Base-by-base conservation (phyloP, 2,329 filamentous ascomycete genomes). In the Stylonectria norvegica region DNA sequence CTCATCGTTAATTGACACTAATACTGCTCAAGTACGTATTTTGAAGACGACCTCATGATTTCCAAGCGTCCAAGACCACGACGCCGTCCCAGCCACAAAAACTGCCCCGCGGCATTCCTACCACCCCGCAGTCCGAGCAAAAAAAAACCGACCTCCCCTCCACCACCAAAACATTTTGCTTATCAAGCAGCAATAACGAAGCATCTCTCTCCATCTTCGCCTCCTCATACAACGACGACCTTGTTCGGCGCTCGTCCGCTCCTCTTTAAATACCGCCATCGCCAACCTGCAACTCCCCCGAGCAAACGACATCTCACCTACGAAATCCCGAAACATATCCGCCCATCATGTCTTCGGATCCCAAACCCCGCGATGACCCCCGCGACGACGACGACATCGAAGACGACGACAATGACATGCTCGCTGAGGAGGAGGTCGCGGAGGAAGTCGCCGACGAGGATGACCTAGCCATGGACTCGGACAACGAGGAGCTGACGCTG, bases 381-480 rank as follows among this genome's bases (percentile, higher is more conserved):
- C 41, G 30, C 28, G 34, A 27, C 37, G 43, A 48, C 31, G 35
- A 40, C 20, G 38, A 32, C 6, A 17, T 32, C 7, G 30, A 48
- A 14, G 48, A 56, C 40, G 52, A 57, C 49, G 62, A 65, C 47
- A 63, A 69, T 40, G 59, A 65, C 42, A 53, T 69, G 49, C 66
- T 68, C 37, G 60, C 66, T 39, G 78, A 82, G 44, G 78, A 83
- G 50, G 82, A 80, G 51, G 82, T 89, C 67, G 79, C 84, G 46
- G 79, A 83, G 54, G 83, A 81, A 51, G 83, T 90, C 68, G 79
- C 95, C 49, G 82, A 56, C 22, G 83, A 81, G 45, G 82, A 78
- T 36, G 86, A 95, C 61, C 75, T 87, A 38, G 79, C 79, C 30
- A 95, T 95, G 88, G 88, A 91, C 58, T 86, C 81, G 4, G 79